Conservation (phyloP, 805 yeast genomes). For the Cyberlindnera amylophila region DNA sequence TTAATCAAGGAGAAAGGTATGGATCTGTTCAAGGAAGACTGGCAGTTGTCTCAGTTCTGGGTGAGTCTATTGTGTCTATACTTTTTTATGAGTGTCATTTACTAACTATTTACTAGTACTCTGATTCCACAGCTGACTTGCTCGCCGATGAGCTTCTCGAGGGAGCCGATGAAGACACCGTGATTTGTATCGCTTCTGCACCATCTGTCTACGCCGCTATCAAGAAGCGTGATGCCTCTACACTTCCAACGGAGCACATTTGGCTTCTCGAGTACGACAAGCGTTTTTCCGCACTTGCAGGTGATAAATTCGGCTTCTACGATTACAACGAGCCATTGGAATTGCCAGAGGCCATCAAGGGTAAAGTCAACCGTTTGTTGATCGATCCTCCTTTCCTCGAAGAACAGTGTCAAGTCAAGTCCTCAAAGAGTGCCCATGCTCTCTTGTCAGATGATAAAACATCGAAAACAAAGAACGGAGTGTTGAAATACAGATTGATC, state of each 20-base stretch:
- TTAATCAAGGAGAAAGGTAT: constrained; percentile 44
- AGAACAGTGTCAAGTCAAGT: constrained; percentile 74
- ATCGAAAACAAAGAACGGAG: constrained; percentile 38
- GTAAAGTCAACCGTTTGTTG: constrained; percentile 65
- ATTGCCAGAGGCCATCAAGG: constrained; percentile 51
- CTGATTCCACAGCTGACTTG: constrained; percentile 64
- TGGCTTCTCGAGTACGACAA: constrained; percentile 76
- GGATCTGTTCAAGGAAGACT: constrained; percentile 80
- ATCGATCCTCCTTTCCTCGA: constrained; percentile 90
- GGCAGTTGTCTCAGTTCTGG: constrained; percentile 94
- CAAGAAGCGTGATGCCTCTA: constrained; percentile 43
- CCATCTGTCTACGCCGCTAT: constrained; percentile 91
- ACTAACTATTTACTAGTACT: constrained; percentile 35
- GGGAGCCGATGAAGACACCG: constrained; percentile 70
- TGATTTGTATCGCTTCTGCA: constrained; percentile 76
- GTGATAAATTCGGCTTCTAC: constrained; percentile 64
- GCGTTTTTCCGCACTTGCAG: constrained; percentile 72
- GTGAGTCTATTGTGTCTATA: constrained; percentile 5
- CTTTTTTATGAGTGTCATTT: background rate
- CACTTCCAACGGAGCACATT: constrained; percentile 63
- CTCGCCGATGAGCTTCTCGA: constrained; percentile 70
- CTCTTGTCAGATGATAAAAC: constrained; percentile 42
- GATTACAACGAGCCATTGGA: constrained; percentile 71
- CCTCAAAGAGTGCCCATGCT: constrained; percentile 56
- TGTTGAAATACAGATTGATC: constrained; percentile 46